These are phyloP conservation scores for Leptoxyphium fumago DNA, from an alignment of 2,329 filamentous ascomycete species.

Conservation along the genomic window DNA sequence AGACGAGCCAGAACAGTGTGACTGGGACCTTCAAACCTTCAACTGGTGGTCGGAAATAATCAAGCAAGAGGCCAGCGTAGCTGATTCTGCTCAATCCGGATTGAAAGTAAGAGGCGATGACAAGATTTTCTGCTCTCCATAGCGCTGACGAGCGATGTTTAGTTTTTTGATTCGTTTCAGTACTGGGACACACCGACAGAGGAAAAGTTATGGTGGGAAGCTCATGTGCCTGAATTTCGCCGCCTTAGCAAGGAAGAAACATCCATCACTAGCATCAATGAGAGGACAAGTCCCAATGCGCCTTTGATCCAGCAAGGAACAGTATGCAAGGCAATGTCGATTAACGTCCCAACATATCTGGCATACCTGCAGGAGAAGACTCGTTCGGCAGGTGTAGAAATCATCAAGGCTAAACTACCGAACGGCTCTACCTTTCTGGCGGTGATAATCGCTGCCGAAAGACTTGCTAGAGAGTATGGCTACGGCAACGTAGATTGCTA, in stretches of 20 bases:
- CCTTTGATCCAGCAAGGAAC: slow-evolving; percentile 14
- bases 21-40: slow-evolving; percentile 32
- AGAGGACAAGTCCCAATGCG: slow-evolving; percentile 8
- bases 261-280: slow-evolving; percentile 10
- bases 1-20: slow-evolving; percentile 19
- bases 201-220: slow-evolving; percentile 25
- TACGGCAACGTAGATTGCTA: slow-evolving; percentile 13
- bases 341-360: slow-evolving; percentile 26
- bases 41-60: slow-evolving; percentile 24
- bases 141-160: neutral
- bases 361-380: slow-evolving; percentile 19
- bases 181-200: slow-evolving; percentile 14
- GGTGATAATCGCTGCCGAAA: slow-evolving; percentile 16
- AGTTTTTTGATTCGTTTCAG: slow-evolving; percentile 14
- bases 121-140: no score
- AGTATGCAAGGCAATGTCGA: slow-evolving; percentile 20
- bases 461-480: slow-evolving; percentile 4
- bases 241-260: slow-evolving; percentile 7
- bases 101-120: slow-evolving; percentile 9
- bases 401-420: slow-evolving; percentile 19
- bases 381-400: slow-evolving; percentile 11
- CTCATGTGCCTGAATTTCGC: slow-evolving; percentile 21
- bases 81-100: slow-evolving; percentile 6
- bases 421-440: slow-evolving; percentile 13
- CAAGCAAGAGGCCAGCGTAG: slow-evolving; percentile 9